A percentile compares a stretch with the other conserved stretches of the same genome.
These are phyloP conservation scores for Microdochium trichocladiopsis DNA, from an alignment of 2,329 filamentous ascomycete genomes.

Conservation along the genomic window DNA sequence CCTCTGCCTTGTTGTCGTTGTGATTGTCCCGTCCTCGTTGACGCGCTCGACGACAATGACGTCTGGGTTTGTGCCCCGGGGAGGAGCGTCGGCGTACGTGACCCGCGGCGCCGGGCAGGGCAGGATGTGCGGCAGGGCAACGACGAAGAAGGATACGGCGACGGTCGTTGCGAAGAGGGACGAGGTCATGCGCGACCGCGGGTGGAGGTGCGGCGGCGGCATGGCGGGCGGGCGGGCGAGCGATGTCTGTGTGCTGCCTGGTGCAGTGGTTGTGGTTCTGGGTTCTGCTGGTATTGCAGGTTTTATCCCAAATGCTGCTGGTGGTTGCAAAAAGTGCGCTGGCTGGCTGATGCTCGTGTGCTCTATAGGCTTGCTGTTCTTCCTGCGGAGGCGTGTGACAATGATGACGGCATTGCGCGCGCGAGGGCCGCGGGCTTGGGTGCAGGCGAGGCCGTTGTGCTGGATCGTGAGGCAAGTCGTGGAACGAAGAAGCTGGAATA, in stretches of 20 bases:
- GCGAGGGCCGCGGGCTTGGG: too few relatives aligned
- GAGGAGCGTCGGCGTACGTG: constrained; percentile 62
- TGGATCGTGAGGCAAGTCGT: too few relatives aligned
- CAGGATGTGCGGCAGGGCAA: constrained; percentile 81
- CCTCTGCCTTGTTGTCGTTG: constrained; percentile 22
- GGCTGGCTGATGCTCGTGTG: background rate
- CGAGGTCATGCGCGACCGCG: constrained; percentile 85
- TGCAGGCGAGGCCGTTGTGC: too few relatives aligned
- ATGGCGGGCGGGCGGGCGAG: constrained; percentile 9
- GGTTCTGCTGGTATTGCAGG: background rate
- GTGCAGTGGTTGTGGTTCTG: background rate
- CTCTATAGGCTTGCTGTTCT: background rate
- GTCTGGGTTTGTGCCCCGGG: constrained; percentile 14
- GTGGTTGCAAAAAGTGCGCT: too few relatives aligned
- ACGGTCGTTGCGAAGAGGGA: constrained; percentile 94
- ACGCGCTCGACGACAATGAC: constrained; percentile 12
- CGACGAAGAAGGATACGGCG: constrained; percentile 83
- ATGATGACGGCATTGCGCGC: too few relatives aligned
- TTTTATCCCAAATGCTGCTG: background rate
- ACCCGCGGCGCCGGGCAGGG: constrained; percentile 81
- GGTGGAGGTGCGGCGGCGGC: constrained; percentile 88
- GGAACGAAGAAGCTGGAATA: too few relatives aligned
- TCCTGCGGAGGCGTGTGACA: too few relatives aligned
- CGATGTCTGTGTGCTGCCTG: background rate
- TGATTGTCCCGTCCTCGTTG: constrained; percentile 29